Conservation (phyloP, 768 basidiomycete genomes). For the Amanita thiersii region DNA sequence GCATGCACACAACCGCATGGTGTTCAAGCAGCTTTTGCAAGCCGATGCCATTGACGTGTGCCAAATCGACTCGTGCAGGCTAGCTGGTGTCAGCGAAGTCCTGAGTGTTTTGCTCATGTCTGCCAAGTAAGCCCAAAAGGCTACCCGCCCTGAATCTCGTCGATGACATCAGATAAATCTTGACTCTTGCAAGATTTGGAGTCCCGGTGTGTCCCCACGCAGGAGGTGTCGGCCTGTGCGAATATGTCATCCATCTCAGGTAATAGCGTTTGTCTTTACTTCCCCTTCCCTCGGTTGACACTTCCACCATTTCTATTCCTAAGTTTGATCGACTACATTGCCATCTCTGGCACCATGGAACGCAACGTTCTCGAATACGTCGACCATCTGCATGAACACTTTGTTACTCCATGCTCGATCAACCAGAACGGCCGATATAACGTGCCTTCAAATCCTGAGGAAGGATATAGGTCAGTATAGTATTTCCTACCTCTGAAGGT, state of each 20-base stretch:
- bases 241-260: constrained; percentile 85
- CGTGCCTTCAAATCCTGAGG: constrained; percentile 64
- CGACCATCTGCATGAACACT: constrained; percentile 92
- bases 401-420: constrained; percentile 82
- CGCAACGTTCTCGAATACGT: constrained; percentile 89
- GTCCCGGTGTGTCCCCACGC: constrained; percentile 90
- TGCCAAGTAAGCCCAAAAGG: constrained; percentile 49
- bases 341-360: constrained; percentile 86
- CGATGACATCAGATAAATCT: not conserved
- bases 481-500: not conserved
- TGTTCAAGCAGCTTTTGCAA: constrained; percentile 93
- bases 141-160: not conserved
- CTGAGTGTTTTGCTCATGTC: constrained; percentile 85
- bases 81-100: constrained; percentile 94
- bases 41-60: constrained; percentile 90
- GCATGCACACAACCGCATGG: constrained; percentile 90
- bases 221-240: constrained; percentile 89
- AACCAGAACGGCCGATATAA: constrained; percentile 83
- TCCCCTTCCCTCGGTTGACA: not conserved
- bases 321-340: constrained; percentile 92
- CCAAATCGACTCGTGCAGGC: constrained; percentile 91
- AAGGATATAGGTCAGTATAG: constrained; percentile 61
- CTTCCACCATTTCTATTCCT: no score
- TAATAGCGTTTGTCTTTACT: constrained; percentile 14
- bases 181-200: constrained; percentile 47